Evolutionary conservation across 768 basidiomycete species (phyloP), one percentile per base, ranked within the genome.

Genomic region (Suillus plorans): DNA sequence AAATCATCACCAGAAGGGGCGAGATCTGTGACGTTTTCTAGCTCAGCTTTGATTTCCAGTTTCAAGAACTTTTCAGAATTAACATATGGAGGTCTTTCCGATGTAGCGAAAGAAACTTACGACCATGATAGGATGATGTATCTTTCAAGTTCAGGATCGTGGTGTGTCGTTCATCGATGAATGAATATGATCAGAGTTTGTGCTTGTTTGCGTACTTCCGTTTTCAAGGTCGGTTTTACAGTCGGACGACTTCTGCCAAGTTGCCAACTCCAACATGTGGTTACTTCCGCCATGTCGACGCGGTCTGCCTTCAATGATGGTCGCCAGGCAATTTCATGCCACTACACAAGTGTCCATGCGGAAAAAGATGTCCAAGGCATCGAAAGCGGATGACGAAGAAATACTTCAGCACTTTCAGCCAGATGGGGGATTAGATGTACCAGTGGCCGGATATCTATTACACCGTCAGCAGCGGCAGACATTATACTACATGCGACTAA

Each of bases 401-500:
- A 71, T 76, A n/a, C 76, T 78, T 56, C 79, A 82, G 47, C 75
- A 83, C 39, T 71, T 74, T 22, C 72, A 68, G 34, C 66, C 68
- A 67, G 71, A 71, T 61, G 64, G 69, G 28, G 71, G 67, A 25
- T 84, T 90, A 65, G 94, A 95, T 72, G 81, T 89, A 42, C 84
- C 90, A 16, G 81, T 87, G 34, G 80, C 81, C 28, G 92, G 89
- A 20, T 94, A 96, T 78, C 72, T 89, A 47, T 84, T 89, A 69
- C 76, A 95, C 58, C 84, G 86, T 63, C 86, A 92, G 71, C 88
- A 95, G 68, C 84, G 93, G 39, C 83, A 91, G 72, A 79, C 85
- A 53, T 77, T 95, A 50, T 84, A 92, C 69, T 92, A 94, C 73
- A 79, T 96, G 73, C 85, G 94, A 61, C 82, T 95, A 67, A 92